These are phyloP conservation scores for Cercospora canescens DNA, from an alignment of 2,329 filamentous ascomycete genomes.

Conservation along the genomic window DNA sequence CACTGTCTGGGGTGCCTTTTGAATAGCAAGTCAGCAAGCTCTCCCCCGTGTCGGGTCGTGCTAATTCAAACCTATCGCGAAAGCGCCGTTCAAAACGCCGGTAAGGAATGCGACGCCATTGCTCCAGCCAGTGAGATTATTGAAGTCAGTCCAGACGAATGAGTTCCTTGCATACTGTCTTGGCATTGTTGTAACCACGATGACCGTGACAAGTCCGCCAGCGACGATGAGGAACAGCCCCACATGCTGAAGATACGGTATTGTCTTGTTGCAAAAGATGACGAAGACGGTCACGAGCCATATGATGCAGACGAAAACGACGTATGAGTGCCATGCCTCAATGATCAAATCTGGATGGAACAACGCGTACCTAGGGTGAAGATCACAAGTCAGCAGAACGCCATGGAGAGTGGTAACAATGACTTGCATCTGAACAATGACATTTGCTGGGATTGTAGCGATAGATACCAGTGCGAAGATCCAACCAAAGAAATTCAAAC, in stretches of 20 bases:
- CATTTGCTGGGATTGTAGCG: slow-evolving; percentile 59
- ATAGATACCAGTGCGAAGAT: slow-evolving; percentile 63
- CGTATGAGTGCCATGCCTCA: slow-evolving; percentile 55
- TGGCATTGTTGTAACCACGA: slow-evolving; percentile 54
- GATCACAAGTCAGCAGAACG: not conserved
- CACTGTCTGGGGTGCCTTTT: slow-evolving; percentile 35
- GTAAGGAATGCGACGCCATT: slow-evolving; percentile 40
- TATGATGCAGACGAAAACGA: slow-evolving; percentile 58
- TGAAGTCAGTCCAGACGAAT: slow-evolving; percentile 38
- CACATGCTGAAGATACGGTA: slow-evolving; percentile 54
- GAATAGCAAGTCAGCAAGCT: not conserved
- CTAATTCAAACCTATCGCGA: slow-evolving; percentile 38
- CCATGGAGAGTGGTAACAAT: not conserved
- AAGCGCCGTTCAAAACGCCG: slow-evolving; percentile 41
- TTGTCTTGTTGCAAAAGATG: slow-evolving; percentile 57
- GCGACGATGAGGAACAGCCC: slow-evolving; percentile 54
- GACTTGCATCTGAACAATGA: slow-evolving; percentile 56
- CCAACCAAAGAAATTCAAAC: slow-evolving; percentile 59
- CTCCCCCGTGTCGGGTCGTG: no score
- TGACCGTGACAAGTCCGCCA: slow-evolving; percentile 39
- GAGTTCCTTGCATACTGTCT: slow-evolving; percentile 50
- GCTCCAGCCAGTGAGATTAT: slow-evolving; percentile 54
- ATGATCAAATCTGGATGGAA: slow-evolving; percentile 50
- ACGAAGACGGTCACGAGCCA: slow-evolving; percentile 56
- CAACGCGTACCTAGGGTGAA: slow-evolving; percentile 49